Percentiles rank a stretch among this genome's conserved stretches.
phyloP scores from a whole-genome alignment of 768 basidiomycete species.

The Trametes villosa region DNA sequence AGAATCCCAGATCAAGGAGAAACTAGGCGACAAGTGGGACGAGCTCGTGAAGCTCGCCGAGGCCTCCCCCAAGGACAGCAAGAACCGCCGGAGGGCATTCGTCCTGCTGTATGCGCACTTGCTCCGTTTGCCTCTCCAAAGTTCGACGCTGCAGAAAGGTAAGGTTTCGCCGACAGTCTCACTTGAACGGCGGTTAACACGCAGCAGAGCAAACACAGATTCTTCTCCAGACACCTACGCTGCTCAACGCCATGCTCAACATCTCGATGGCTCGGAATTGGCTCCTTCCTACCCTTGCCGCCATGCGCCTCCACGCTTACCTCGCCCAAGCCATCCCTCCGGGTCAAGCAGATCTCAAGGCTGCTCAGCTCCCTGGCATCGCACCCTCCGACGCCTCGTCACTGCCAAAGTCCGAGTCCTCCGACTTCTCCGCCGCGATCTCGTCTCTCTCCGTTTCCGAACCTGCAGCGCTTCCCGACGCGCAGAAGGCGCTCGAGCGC shows the following conservation, averaged over 20 bases:
- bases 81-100: conserved; percentile 57
- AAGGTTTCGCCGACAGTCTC: conserved; percentile 31
- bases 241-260: conserved; percentile 81
- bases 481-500: conserved; percentile 65
- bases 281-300: conserved; percentile 76
- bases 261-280: conserved; percentile 88
- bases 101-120: conserved; percentile 86
- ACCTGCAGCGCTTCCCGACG: conserved; percentile 53
- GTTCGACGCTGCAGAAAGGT: conserved; percentile 67
- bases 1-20: conserved; percentile 53
- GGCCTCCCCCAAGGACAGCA: conserved; percentile 37
- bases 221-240: conserved; percentile 69
- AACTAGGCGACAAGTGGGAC: conserved; percentile 58
- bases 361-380: conserved; percentile 83
- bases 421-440: conserved; percentile 48
- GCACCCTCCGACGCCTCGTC: conserved; percentile 52
- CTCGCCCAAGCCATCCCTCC: conserved; percentile 84
- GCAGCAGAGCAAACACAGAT: conserved; percentile 68
- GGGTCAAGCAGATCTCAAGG: conserved; percentile 45
- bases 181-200: not conserved
- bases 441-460: conserved; percentile 53
- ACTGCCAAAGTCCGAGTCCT: conserved; percentile 34
- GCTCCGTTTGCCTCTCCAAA: conserved; percentile 61
- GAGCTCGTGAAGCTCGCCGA: conserved; percentile 49
- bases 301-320: conserved; percentile 84